Percentiles rank a stretch among this genome's conserved stretches.
These are phyloP conservation scores for Trametes versicolor DNA, from an alignment of 1,284 basidiomycete genomes.

Conservation along the genomic window DNA sequence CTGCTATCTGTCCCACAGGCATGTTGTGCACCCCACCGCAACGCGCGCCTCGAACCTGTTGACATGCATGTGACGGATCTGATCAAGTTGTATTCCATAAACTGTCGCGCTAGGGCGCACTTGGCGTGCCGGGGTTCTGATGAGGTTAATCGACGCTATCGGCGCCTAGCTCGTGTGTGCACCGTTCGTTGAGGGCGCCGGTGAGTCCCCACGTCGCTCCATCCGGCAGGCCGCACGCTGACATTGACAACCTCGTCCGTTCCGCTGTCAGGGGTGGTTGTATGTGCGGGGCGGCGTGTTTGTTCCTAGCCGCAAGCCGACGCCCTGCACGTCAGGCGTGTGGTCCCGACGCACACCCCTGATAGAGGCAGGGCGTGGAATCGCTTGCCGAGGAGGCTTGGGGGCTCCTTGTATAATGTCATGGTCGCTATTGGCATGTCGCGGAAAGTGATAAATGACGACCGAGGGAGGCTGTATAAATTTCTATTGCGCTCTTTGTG, in stretches of 20 bases:
- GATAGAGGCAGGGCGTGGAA: neutral
- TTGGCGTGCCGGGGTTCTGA: conserved; percentile 13
- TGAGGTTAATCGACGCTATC: conserved; percentile 12
- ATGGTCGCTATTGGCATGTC: conserved; percentile 6
- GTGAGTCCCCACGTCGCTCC: conserved; percentile 10
- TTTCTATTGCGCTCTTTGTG: neutral
- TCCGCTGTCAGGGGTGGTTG: conserved; percentile 9
- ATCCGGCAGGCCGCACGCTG: neutral
- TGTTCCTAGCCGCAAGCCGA: neutral
- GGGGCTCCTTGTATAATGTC: neutral
- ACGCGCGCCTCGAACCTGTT: neutral
- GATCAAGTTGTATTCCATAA: conserved; percentile 18
- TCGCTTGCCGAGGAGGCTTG: neutral
- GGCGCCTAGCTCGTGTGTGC: neutral
- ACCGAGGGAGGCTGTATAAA: neutral
- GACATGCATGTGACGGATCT: conserved; percentile 11
- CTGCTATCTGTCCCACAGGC: conserved; percentile 4
- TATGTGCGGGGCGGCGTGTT: neutral
- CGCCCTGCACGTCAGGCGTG: conserved; percentile 2
- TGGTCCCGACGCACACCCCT: neutral
- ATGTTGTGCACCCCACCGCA: neutral
- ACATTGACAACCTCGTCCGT: conserved; percentile 2
- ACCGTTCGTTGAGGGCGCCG: neutral
- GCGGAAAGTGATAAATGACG: neutral
- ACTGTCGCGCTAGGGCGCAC: conserved; percentile 8